Evolutionary conservation across 208 protist species (phyloP).

Genomic region (Trypanosoma boissoni): DNA sequence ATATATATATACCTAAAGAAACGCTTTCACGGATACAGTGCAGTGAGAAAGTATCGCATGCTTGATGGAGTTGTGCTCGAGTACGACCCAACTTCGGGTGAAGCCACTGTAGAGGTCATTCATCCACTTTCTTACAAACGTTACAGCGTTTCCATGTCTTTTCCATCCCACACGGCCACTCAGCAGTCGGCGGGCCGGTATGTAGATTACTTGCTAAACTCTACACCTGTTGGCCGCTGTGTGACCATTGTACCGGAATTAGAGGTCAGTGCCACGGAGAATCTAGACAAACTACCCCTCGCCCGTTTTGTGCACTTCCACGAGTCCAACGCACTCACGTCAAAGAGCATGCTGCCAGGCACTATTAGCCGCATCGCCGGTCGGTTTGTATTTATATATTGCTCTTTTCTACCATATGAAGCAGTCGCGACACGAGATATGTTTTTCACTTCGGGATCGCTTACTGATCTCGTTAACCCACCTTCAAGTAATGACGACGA

Average conservation of each 20-base stretch:
- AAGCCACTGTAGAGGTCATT: slow-evolving; percentile 16
- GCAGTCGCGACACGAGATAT: slow-evolving; percentile 14
- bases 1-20: too few relatives aligned
- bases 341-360: slow-evolving; percentile 16
- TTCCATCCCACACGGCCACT: not conserved
- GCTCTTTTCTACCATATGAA: slow-evolving; percentile 18
- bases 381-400: slow-evolving; percentile 22
- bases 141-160: slow-evolving; percentile 9
- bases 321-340: slow-evolving; percentile 1
- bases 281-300: not conserved
- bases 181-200: not conserved
- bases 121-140: not conserved
- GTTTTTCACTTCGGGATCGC: slow-evolving; percentile 3
- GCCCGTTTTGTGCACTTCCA: slow-evolving; percentile 8
- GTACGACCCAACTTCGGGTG: slow-evolving; percentile 2
- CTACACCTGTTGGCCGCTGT: slow-evolving; percentile 8
- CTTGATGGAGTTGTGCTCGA: slow-evolving; percentile 19
- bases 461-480: not conserved
- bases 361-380: slow-evolving; percentile 9
- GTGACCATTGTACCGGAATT: slow-evolving; percentile 11
- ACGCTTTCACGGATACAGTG: too few relatives aligned
- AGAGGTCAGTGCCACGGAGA: not conserved
- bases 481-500: not conserved
- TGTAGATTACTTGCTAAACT: slow-evolving; percentile 10
- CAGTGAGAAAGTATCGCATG: slow-evolving; percentile 7